Conservation (phyloP, 1,284 basidiomycete genomes). For the Pseudozyma pruni region DNA sequence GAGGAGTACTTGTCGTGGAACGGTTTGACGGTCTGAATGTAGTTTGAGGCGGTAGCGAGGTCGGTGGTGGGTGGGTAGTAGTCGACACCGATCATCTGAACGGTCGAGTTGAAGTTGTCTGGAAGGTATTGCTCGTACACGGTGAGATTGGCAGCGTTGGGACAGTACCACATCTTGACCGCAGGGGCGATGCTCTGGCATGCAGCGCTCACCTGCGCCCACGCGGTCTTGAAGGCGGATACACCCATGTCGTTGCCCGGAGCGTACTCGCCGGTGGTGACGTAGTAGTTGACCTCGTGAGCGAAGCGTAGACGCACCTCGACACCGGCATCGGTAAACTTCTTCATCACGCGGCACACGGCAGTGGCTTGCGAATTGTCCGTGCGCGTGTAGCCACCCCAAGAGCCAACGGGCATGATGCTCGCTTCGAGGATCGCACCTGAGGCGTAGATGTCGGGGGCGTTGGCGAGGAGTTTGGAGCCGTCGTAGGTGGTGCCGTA, state of each 20-base stretch:
- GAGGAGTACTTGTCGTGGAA: constrained; percentile 67
- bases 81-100: constrained; percentile 66
- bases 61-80: constrained; percentile 58
- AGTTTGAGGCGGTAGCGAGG: constrained; percentile 41
- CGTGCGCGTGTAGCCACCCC: constrained; percentile 47
- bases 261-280: constrained; percentile 34
- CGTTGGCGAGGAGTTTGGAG: constrained; percentile 60
- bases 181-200: constrained; percentile 56
- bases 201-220: constrained; percentile 65
- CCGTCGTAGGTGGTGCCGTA: constrained; percentile 66
- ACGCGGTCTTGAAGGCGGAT: constrained; percentile 67
- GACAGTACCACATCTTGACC: constrained; percentile 67
- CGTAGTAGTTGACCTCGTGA: constrained; percentile 63
- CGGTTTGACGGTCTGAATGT: constrained; percentile 62
- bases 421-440: constrained; percentile 68
- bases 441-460: constrained; percentile 63
- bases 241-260: constrained; percentile 46
- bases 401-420: constrained; percentile 58
- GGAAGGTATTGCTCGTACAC: constrained; percentile 38
- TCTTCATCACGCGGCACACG: constrained; percentile 67
- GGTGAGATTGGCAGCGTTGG: constrained; percentile 37
- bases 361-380: constrained; percentile 65
- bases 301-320: constrained; percentile 68
- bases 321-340: constrained; percentile 68
- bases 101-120: constrained; percentile 50